Evolutionary conservation across 2,329 filamentous ascomycete species (phyloP).

Genomic region (Lachnellula arida): DNA sequence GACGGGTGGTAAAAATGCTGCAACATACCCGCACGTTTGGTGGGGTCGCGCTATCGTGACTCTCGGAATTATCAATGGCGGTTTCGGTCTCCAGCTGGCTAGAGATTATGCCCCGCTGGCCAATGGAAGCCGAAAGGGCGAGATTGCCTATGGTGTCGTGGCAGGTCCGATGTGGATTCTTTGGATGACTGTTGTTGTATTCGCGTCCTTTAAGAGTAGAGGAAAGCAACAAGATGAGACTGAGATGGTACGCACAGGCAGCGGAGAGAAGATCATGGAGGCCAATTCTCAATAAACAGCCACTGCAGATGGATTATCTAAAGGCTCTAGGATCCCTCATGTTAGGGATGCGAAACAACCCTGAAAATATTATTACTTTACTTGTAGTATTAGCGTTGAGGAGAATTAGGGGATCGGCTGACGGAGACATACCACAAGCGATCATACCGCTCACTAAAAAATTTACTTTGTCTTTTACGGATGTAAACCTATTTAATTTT

Average conservation of each 20-base stretch:
- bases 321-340: too few relatives aligned
- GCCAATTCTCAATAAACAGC: not conserved
- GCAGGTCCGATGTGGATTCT: slow-evolving; percentile 44
- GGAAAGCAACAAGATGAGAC: slow-evolving; percentile 2
- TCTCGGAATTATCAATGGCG: slow-evolving; percentile 60
- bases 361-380: too few relatives aligned
- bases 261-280: slow-evolving; percentile 1
- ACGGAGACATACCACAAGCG: too few relatives aligned
- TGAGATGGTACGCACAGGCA: not conserved
- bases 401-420: too few relatives aligned
- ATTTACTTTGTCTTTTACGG: too few relatives aligned
- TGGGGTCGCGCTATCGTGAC: slow-evolving; percentile 54
- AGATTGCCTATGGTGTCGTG: slow-evolving; percentile 54
- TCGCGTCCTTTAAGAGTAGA: slow-evolving; percentile 13
- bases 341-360: too few relatives aligned
- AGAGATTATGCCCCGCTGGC: slow-evolving; percentile 24
- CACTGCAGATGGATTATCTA: not conserved
- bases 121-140: slow-evolving; percentile 28
- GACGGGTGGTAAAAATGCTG: slow-evolving; percentile 43
- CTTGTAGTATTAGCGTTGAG: too few relatives aligned
- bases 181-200: slow-evolving; percentile 38
- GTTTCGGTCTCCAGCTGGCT: slow-evolving; percentile 53
- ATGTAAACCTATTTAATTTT: too few relatives aligned
- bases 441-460: too few relatives aligned
- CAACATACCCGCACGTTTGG: slow-evolving; percentile 52